These are phyloP conservation scores for Pseudoturritis turrita DNA, from an alignment of 345 rosid species.

Conservation along the genomic window DNA sequence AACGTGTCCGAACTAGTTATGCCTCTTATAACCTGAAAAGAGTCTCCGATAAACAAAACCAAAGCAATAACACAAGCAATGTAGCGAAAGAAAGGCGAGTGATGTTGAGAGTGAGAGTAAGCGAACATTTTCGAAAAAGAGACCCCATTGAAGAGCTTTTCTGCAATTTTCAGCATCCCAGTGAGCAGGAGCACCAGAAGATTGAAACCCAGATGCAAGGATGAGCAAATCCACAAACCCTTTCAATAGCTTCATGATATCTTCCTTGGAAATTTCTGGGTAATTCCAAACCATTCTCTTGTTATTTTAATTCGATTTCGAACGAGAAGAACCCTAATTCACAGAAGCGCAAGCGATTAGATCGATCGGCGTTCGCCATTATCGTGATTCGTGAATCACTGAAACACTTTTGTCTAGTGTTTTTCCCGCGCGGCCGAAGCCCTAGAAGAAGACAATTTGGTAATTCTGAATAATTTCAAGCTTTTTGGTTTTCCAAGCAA, in stretches of 20 bases:
- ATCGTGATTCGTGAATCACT: not conserved
- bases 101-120: not conserved
- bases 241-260: conserved; percentile 52
- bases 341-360: not conserved
- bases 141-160: conserved; percentile 71
- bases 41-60: not conserved
- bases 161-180: conserved; percentile 62
- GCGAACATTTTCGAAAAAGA: conserved; percentile 66
- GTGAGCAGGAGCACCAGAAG: conserved; percentile 59
- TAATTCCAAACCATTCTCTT: conserved; percentile 62
- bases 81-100: not conserved
- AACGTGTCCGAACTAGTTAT: conserved; percentile 40
- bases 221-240: conserved; percentile 75
- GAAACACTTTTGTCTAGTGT: not conserved
- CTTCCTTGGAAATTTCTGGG: conserved; percentile 53
- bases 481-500: conserved; percentile 1
- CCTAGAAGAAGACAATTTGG: not conserved
- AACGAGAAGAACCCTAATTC: not conserved
- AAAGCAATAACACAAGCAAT: not conserved
- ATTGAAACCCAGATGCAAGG: conserved; percentile 77
- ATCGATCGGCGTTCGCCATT: not conserved
- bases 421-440: conserved; percentile 24
- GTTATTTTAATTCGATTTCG: not conserved
- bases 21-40: conserved; percentile 39
- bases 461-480: not conserved